phyloP scores from a whole-genome alignment of 768 basidiomycete species.

The Collybia sp. region DNA sequence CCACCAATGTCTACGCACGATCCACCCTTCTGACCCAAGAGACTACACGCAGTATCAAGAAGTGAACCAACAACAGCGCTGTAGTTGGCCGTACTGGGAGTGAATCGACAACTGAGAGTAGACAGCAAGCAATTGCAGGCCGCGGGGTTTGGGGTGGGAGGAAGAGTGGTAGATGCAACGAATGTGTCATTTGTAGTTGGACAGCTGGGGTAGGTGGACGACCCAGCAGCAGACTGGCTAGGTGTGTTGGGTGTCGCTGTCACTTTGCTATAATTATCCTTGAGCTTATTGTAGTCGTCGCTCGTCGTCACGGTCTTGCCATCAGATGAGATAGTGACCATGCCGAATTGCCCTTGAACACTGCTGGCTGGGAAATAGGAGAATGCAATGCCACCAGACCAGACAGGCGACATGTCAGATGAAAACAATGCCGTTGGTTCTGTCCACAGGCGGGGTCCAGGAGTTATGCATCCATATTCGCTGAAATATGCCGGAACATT shows the following conservation, averaged over 20 bases:
- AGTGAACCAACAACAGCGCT: conserved; percentile 55
- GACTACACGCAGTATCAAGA: conserved; percentile 69
- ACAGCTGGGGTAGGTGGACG: conserved; percentile 61
- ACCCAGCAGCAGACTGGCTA: conserved; percentile 28
- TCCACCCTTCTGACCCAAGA: conserved; percentile 57
- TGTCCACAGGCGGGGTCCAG: conserved; percentile 68
- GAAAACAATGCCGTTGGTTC: conserved; percentile 74
- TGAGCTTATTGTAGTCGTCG: conserved; percentile 64
- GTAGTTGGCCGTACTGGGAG: conserved; percentile 56
- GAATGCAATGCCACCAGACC: conserved; percentile 88
- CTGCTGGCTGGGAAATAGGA: conserved; percentile 83
- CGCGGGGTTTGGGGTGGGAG: conserved; percentile 79
- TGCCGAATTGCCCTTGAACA: conserved; percentile 73
- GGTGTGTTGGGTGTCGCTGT: conserved; percentile 59
- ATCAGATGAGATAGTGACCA: conserved; percentile 72
- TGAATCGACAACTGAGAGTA: conserved; percentile 71
- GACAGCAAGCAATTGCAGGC: conserved; percentile 76
- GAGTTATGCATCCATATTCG: conserved; percentile 75
- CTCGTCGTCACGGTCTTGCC: conserved; percentile 61
- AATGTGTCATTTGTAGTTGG: conserved; percentile 55
- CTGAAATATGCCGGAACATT: conserved; percentile 88
- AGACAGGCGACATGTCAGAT: conserved; percentile 69
- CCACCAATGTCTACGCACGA: conserved; percentile 68
- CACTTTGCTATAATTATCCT: conserved; percentile 53
- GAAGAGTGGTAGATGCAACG: conserved; percentile 64